Evolutionary conservation across 148 eudicot species (phyloP), one percentile per base, ranked within the genome.

Genomic region (Mesembryanthemum crystallinum): DNA sequence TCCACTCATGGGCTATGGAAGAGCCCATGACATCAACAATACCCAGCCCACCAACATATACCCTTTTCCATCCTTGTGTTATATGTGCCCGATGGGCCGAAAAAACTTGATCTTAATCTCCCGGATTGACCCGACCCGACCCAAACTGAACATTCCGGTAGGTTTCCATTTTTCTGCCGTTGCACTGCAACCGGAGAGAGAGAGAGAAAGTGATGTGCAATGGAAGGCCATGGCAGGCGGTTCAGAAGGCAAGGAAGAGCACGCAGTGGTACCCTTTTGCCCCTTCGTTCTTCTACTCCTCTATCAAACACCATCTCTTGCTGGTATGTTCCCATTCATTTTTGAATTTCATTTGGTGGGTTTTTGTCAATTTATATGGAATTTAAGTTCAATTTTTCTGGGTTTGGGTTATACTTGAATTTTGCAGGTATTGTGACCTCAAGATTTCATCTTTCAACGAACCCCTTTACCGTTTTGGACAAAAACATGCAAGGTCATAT

Each of bases 401-500:
- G 73, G 1, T 24, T n/a, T n/a, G 42, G 42, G 27, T 21, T 39
- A 35, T 55, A 21, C 28, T 47, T 68, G 25, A 33, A 37, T 27
- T 30, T 1, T 73, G 47, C 82, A 88, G 98, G 93, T 91, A 91
- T 70, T 93, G 96, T 27, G 98, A 93, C 71, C 78, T 84, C 79
- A 93, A 91, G 83, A 82, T 83, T 29, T 67, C 84, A 29, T 80
- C 76, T 23, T 80, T 93, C 68, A 93, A 91, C 39, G 85, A 85
- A 47, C 85, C 88, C 1, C 67, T 93, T 45, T 93, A 82, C 85
- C 82, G 72, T 49, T 77, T 86, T 64, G 98, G 98, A 7, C 85
- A 89, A 67, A 85, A 85, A 73, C 71, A 88, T 79, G 76, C 84
- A 74, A 91, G 96, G 98, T 93, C 55, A 37, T 17, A 23, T 35